These are phyloP conservation scores for Hyphopichia burtonii DNA, from an alignment of 1,139 yeast species.

Conservation along the genomic window DNA sequence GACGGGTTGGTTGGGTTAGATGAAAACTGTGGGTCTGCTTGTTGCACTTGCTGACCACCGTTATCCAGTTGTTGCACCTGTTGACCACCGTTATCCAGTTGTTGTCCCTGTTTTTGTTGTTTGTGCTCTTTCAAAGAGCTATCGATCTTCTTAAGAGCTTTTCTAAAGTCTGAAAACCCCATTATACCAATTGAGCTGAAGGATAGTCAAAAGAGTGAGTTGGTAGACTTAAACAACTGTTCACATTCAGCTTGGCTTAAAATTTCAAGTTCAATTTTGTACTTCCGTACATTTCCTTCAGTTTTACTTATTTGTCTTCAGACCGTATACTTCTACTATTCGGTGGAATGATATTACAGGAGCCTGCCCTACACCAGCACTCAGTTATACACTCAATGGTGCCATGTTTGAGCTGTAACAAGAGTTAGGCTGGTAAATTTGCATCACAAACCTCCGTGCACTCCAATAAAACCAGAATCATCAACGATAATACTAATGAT, in stretches of 20 bases:
- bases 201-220: background rate
- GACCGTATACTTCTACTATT: too few species aligned
- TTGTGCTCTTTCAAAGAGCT: slow-evolving; percentile 7
- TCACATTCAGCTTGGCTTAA: background rate
- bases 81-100: background rate
- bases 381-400: too few species aligned
- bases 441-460: too few species aligned
- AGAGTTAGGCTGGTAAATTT: too few species aligned
- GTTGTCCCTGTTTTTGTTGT: slow-evolving; percentile 3
- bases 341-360: too few species aligned
- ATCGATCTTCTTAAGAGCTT: slow-evolving; percentile 24
- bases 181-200: slow-evolving; percentile 9
- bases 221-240: background rate
- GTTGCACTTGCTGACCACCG: background rate
- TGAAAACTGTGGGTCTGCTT: background rate
- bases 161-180: slow-evolving; percentile 30
- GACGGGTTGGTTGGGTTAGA: background rate
- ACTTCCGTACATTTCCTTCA: background rate
- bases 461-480: too few species aligned
- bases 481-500: too few species aligned
- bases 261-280: background rate
- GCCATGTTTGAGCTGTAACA: too few species aligned
- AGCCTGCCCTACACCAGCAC: too few species aligned
- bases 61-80: background rate
- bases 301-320: too few species aligned